A percentile compares a stretch with the other conserved stretches of the same genome.
These are phyloP conservation scores for Aspergillus terreus DNA, from an alignment of 2,329 filamentous ascomycete genomes.

Conservation along the genomic window DNA sequence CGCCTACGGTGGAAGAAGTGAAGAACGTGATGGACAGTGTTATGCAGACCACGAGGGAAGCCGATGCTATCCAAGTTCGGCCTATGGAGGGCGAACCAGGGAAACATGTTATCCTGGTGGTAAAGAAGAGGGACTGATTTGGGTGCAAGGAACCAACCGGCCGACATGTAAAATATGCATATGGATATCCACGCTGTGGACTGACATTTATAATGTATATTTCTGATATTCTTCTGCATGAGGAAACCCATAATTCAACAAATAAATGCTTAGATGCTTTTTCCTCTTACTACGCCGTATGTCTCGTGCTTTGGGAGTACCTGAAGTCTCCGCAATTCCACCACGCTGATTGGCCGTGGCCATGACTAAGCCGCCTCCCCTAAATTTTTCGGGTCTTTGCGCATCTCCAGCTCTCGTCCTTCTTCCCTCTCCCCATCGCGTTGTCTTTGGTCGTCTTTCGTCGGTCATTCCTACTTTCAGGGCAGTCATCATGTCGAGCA, in stretches of 20 bases:
- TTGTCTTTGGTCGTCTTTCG: conserved; percentile 23
- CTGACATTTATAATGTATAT: not conserved
- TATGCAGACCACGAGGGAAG: conserved; percentile 41
- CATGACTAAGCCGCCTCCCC: conserved; percentile 36
- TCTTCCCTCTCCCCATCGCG: conserved; percentile 26
- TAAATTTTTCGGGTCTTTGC: conserved; percentile 30
- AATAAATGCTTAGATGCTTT: too few species aligned
- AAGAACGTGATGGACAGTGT: conserved; percentile 54
- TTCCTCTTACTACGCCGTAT: not conserved
- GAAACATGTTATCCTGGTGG: conserved; percentile 33
- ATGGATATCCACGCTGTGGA: not conserved
- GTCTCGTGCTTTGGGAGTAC: not conserved
- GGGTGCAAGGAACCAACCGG: not conserved
- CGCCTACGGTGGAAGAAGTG: conserved; percentile 60
- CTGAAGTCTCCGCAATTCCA: conserved; percentile 26
- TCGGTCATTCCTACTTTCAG: conserved; percentile 27
- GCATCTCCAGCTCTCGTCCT: conserved; percentile 12
- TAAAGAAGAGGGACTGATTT: conserved; percentile 28
- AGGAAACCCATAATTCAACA: too few species aligned
- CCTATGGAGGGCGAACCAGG: conserved; percentile 41
- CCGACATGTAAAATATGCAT: not conserved
- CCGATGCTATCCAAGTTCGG: conserved; percentile 39
- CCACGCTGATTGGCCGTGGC: conserved; percentile 26
- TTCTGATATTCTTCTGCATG: not conserved
- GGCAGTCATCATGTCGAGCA: conserved; percentile 67